Evolutionary conservation across 2,329 filamentous ascomycete species (phyloP).

Genomic region (Calonectria leucothoes): DNA sequence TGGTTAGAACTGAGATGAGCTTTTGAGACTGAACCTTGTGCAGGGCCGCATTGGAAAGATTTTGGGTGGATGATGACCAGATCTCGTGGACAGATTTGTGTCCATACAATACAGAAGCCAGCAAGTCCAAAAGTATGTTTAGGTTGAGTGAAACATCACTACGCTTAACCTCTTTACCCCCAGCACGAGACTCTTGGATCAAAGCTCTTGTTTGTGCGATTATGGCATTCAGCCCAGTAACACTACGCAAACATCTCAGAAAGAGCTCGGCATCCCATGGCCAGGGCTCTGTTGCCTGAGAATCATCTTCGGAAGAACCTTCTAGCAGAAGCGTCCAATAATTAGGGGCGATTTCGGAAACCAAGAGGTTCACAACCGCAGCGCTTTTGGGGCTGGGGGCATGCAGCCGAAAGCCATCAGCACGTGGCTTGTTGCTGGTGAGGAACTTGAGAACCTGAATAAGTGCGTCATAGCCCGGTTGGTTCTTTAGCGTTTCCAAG

Average conservation of each 20-base stretch:
- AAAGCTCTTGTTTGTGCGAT: slow-evolving; percentile 75
- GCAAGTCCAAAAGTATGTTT: slow-evolving; percentile 55
- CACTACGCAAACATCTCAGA: slow-evolving; percentile 74
- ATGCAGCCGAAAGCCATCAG: slow-evolving; percentile 40
- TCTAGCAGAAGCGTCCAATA: slow-evolving; percentile 79
- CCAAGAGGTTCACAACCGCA: slow-evolving; percentile 80
- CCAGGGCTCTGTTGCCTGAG: slow-evolving; percentile 16
- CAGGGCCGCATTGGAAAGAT: slow-evolving; percentile 36
- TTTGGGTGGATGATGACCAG: slow-evolving; percentile 50
- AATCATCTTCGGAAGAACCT: slow-evolving; percentile 42
- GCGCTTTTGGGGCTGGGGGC: slow-evolving; percentile 74
- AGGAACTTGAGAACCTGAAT: slow-evolving; percentile 65
- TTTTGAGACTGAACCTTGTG: slow-evolving; percentile 48
- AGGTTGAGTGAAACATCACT: slow-evolving; percentile 58
- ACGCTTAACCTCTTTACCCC: slow-evolving; percentile 50
- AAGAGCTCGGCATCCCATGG: slow-evolving; percentile 62
- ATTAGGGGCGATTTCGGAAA: slow-evolving; percentile 80
- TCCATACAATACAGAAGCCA: slow-evolving; percentile 54
- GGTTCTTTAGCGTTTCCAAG: slow-evolving; percentile 68
- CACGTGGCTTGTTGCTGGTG: slow-evolving; percentile 34
- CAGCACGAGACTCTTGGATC: slow-evolving; percentile 61
- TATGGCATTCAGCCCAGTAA: slow-evolving; percentile 83
- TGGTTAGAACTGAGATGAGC: slow-evolving; percentile 58
- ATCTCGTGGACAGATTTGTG: slow-evolving; percentile 50
- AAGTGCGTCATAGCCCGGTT: slow-evolving; percentile 72